Conservation (phyloP, 2,329 filamentous ascomycete genomes). For the Diplodia seriata region DNA sequence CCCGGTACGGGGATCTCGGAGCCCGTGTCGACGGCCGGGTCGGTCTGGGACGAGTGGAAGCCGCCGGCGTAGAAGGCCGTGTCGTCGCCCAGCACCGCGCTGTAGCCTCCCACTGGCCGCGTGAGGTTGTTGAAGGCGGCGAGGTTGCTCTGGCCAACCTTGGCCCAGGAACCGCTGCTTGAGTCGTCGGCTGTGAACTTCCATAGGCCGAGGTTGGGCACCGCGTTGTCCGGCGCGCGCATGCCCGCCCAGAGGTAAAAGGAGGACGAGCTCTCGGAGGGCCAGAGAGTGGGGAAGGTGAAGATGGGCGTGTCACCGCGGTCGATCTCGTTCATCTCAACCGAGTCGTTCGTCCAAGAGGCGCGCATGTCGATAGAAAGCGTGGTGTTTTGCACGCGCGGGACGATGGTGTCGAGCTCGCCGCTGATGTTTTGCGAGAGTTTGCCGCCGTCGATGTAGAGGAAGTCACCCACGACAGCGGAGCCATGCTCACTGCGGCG, state of each 20-base stretch:
- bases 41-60: not conserved
- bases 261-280: not conserved
- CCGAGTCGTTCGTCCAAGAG: constrained; percentile 25
- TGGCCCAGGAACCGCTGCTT: constrained; percentile 2
- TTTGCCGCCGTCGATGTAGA: constrained; percentile 24
- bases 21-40: constrained; percentile 8
- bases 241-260: constrained; percentile 24
- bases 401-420: not conserved
- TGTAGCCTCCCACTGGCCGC: not conserved
- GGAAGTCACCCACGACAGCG: not conserved
- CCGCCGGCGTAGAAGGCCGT: constrained; percentile 12
- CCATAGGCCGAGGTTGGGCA: constrained; percentile 7
- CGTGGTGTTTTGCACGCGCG: constrained; percentile 2
- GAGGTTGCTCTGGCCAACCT: not conserved
- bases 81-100: not conserved
- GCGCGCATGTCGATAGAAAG: constrained; percentile 21
- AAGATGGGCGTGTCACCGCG: constrained; percentile 16
- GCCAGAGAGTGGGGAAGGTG: not conserved
- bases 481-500: not conserved
- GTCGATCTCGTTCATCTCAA: not conserved
- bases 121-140: constrained; percentile 17
- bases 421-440: constrained; percentile 11
- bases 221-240: not conserved
- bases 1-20: constrained; percentile 7
- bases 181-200: not conserved